Evolutionary conservation across 768 basidiomycete species (phyloP), one percentile per base, ranked within the genome.

Genomic region (Trametes elegans): DNA sequence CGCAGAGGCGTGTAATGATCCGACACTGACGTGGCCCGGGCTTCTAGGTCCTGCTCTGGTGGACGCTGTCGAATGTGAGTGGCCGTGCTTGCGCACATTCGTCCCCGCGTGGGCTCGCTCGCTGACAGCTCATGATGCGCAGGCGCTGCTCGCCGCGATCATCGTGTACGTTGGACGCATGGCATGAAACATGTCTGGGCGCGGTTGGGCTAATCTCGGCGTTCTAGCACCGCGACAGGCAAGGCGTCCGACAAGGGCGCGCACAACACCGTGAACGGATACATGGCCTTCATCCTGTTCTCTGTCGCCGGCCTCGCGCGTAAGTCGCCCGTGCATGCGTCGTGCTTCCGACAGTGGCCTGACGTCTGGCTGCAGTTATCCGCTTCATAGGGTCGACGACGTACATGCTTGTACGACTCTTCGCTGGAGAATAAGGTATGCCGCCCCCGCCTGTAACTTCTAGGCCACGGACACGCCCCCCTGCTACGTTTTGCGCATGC

Each of bases 281-380:
- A 96, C 67, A 89, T 96, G 87, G 81, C 86, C 14, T 92, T 94
- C 68, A 75, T 97, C 56, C 70, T 98, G 51, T 94, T 86, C 72
- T 91, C 90, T 1, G 92, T 96, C 40, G 90, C 88, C 5, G 85
- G 90, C 11, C 81, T 97, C 35, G 92, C 93, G 11, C 77, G 93
- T 96, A 65, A 71, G 93, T 80, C 10, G 24, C n/a, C 11, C 27
- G n/a, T 4, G 21, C 19, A 11, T 23, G n/a, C 34, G 34, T 35
- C 11, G 34, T n/a, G n/a, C 8, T 29, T 16, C 41, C 28, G 45
- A 40, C 41, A 26, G 2, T 27, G n/a, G n/a, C n/a, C n/a, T n/a
- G 36, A 34, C 3, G 19, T 49, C 34, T 14, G 19, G 13, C 36
- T 38, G 3, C 58, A 95, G 92, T 93, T 45, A 75, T 95, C 45